Percentiles rank a stretch among this genome's conserved stretches.
phyloP scores from a whole-genome alignment of 495 filamentous ascomycete species.

The Talaromyces proteolyticus region DNA sequence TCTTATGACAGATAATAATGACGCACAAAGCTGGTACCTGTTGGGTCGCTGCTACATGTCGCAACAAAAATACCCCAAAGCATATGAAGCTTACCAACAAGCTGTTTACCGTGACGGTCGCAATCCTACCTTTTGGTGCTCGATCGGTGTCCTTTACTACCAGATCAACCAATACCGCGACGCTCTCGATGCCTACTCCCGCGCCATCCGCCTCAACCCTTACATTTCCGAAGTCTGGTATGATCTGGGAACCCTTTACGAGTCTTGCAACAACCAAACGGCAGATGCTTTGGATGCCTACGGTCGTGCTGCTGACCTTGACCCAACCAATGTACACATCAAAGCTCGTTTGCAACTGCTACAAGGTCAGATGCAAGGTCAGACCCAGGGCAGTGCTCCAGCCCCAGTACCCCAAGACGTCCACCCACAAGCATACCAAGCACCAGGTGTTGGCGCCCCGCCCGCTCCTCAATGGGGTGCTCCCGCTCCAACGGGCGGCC shows the following conservation, averaged over 20 bases:
- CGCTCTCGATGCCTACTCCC: constrained; percentile 96
- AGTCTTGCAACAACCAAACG: constrained; percentile 98
- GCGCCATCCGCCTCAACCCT: constrained; percentile 94
- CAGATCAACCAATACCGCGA: constrained; percentile 99
- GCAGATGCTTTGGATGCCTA: constrained; percentile 95
- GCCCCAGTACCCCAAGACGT: constrained; percentile 77
- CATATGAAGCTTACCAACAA: constrained; percentile 98
- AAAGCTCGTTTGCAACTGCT: constrained; percentile 89
- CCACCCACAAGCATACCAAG: constrained; percentile 80
- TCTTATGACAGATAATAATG: constrained; percentile 65
- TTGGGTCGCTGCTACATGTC: constrained; percentile 99
- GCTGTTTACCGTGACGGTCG: constrained; percentile 97
- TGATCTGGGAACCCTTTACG: constrained; percentile 94
- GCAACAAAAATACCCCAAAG: constrained; percentile 97
- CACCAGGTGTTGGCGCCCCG: constrained; percentile 60
- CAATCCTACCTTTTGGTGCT: constrained; percentile 99
- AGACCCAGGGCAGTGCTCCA: constrained; percentile 59
- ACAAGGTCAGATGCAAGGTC: constrained; percentile 66
- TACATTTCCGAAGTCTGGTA: constrained; percentile 99
- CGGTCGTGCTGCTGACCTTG: constrained; percentile 87
- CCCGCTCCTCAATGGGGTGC: constrained; percentile 85
- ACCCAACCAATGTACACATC: constrained; percentile 90
- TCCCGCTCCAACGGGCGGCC: constrained; percentile 55
- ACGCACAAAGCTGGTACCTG: constrained; percentile 98
- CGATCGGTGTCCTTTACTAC: constrained; percentile 98